Conservation (phyloP, 768 basidiomycete species). For the Suillus occidentalis region DNA sequence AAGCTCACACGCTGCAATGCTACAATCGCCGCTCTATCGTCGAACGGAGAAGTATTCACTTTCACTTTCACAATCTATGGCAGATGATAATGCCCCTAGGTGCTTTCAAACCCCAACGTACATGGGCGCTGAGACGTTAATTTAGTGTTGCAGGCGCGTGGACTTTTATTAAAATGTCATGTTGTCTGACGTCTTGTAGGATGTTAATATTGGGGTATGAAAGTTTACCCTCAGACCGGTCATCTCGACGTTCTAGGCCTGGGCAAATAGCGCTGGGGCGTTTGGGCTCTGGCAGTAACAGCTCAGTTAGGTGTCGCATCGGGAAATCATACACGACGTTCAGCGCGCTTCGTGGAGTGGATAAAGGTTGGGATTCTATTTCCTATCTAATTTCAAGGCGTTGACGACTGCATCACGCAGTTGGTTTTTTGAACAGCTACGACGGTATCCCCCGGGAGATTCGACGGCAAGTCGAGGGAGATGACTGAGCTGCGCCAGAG, state of each 20-base stretch:
- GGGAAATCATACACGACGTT: too few relatives aligned
- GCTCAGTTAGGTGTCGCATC: too few relatives aligned
- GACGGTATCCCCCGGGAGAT: conserved; percentile 38
- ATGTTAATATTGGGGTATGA: conserved; percentile 87
- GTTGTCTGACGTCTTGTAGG: conserved; percentile 41
- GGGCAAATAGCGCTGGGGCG: conserved; percentile 82
- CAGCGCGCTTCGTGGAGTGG: too few relatives aligned
- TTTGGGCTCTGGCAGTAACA: conserved; percentile 65
- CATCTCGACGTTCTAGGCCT: conserved; percentile 92
- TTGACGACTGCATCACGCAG: conserved; percentile 34
- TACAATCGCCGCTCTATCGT: conserved; percentile 78
- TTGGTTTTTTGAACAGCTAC: conserved; percentile 8
- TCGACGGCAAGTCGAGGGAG: conserved; percentile 37
- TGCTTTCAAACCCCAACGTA: conserved; percentile 77
- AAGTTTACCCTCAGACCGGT: conserved; percentile 92
- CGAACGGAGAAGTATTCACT: conserved; percentile 61
- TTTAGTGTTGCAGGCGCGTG: conserved; percentile 70
- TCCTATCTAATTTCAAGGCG: conserved; percentile 41
- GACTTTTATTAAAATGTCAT: conserved; percentile 4
- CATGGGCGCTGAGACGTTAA: conserved; percentile 86
- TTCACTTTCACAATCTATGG: conserved; percentile 51
- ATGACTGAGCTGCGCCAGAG: conserved; percentile 49
- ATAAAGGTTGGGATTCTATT: neutral
- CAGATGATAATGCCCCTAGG: conserved; percentile 20
- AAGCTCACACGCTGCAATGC: conserved; percentile 82